phyloP scores from a whole-genome alignment of 2,329 filamentous ascomycete genomes.

The Claviceps monticola region DNA sequence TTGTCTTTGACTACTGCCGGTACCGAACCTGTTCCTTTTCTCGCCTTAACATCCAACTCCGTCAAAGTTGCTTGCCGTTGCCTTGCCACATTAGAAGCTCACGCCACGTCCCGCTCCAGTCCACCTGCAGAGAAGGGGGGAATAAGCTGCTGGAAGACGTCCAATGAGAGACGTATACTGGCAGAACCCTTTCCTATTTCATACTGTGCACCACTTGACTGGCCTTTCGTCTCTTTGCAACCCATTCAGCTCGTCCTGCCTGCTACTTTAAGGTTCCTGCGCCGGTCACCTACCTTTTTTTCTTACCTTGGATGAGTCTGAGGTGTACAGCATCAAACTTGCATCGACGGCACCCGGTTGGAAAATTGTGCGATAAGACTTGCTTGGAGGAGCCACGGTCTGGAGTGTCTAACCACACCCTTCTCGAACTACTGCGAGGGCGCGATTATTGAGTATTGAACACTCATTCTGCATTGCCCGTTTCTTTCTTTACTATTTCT shows the following conservation, averaged over 20 bases:
- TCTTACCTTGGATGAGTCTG: background rate
- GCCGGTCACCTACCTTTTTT: background rate
- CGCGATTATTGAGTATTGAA: background rate
- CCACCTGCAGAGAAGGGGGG: conserved; percentile 5
- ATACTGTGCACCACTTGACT: background rate
- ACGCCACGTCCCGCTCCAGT: conserved; percentile 2
- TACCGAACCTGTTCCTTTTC: background rate
- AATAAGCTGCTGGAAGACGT: background rate
- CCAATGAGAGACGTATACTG: conserved; percentile 6
- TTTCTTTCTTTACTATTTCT: background rate
- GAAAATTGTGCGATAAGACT: background rate
- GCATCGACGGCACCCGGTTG: background rate
- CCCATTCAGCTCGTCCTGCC: background rate
- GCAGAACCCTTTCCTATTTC: background rate
- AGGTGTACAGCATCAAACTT: background rate
- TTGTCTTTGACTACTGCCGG: background rate
- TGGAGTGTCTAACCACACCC: background rate
- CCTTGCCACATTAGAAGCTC: conserved; percentile 5
- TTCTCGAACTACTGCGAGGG: background rate
- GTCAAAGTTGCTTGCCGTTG: background rate
- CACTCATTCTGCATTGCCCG: background rate
- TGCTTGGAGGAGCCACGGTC: background rate
- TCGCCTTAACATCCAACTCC: background rate
- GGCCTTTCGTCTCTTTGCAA: background rate
- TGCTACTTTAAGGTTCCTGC: background rate